A percentile compares a stretch with the other conserved stretches of the same genome.
phyloP scores from a whole-genome alignment of 2,329 filamentous ascomycete species.

The Penicillium sp. region DNA sequence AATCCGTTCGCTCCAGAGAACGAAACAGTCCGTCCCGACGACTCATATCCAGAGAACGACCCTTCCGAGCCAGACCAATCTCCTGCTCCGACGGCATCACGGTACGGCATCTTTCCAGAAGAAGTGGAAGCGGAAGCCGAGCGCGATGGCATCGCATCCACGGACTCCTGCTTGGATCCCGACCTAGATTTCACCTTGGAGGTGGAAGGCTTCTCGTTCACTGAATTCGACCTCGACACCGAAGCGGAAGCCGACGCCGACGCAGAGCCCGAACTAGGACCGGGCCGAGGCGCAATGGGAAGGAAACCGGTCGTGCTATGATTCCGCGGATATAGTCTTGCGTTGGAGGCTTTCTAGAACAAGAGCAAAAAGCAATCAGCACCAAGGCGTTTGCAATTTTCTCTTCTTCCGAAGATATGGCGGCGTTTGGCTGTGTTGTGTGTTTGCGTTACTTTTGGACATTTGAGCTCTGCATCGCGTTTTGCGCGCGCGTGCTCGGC shows the following conservation, averaged over 20 bases:
- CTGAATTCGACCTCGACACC: neutral
- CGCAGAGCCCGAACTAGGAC: neutral
- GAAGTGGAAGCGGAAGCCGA: conserved; percentile 1
- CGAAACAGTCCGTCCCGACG: neutral
- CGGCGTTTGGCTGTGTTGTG: conserved; percentile 15
- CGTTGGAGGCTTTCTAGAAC: conserved; percentile 26
- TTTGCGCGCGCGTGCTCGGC: conserved; percentile 75
- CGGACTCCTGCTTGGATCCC: conserved; percentile 16
- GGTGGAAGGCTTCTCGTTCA: neutral
- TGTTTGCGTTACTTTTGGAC: conserved; percentile 35
- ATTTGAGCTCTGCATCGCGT: conserved; percentile 37
- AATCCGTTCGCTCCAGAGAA: neutral
- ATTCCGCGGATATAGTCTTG: conserved; percentile 24
- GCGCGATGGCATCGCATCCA: conserved; percentile 9
- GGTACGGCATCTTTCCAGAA: neutral
- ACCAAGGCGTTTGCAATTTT: conserved; percentile 21
- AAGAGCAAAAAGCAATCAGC: conserved; percentile 21
- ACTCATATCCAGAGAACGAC: neutral
- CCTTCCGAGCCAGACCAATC: conserved; percentile 25
- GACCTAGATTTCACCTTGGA: conserved; percentile 11
- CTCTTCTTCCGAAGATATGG: conserved; percentile 17
- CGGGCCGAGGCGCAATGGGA: conserved; percentile 25
- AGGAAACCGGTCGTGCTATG: conserved; percentile 22
- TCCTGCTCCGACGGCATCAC: conserved; percentile 6
- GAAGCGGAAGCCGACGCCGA: neutral